Evolutionary conservation across 768 basidiomycete species (phyloP).

Genomic region (Trametes cinnabarina): DNA sequence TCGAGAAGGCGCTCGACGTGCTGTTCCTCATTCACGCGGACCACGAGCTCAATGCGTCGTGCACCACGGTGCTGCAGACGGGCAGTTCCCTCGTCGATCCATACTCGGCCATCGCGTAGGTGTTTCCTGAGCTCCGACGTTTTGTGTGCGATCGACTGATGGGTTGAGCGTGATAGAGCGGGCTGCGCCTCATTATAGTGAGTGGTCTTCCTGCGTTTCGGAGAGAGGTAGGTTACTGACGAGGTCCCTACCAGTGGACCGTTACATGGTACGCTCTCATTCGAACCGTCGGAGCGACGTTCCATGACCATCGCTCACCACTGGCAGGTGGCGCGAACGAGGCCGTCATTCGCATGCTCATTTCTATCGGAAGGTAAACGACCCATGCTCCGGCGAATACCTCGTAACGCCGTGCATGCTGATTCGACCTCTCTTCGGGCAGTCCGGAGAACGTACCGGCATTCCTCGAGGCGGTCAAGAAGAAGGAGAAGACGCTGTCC

Average conservation of each 20-base stretch:
- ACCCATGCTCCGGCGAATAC: too few relatives aligned
- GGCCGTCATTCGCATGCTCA: slow-evolving; percentile 91
- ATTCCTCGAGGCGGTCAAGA: slow-evolving; percentile 85
- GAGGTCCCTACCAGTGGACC: slow-evolving; percentile 50
- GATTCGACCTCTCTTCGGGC: not conserved
- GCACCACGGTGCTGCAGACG: slow-evolving; percentile 84
- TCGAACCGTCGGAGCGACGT: too few relatives aligned
- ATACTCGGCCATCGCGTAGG: slow-evolving; percentile 77
- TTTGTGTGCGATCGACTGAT: not conserved
- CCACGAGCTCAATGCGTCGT: slow-evolving; percentile 86
- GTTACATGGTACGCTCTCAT: slow-evolving; percentile 54
- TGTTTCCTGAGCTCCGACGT: not conserved
- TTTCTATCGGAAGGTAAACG: slow-evolving; percentile 77
- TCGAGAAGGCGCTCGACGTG: slow-evolving; percentile 84
- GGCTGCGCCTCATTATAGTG: slow-evolving; percentile 88
- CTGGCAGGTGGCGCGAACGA: slow-evolving; percentile 80
- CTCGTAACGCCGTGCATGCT: too few relatives aligned
- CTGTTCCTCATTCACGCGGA: slow-evolving; percentile 88
- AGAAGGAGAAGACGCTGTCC: slow-evolving; percentile 82
- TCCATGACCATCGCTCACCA: not conserved
- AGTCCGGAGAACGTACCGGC: slow-evolving; percentile 83
- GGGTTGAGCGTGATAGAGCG: slow-evolving; percentile 43
- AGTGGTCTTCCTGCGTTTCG: slow-evolving; percentile 39
- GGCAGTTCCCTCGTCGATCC: slow-evolving; percentile 90
- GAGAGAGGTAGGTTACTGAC: not conserved